Evolutionary conservation across 768 basidiomycete species (phyloP).

Genomic region (Suillus alpinus): DNA sequence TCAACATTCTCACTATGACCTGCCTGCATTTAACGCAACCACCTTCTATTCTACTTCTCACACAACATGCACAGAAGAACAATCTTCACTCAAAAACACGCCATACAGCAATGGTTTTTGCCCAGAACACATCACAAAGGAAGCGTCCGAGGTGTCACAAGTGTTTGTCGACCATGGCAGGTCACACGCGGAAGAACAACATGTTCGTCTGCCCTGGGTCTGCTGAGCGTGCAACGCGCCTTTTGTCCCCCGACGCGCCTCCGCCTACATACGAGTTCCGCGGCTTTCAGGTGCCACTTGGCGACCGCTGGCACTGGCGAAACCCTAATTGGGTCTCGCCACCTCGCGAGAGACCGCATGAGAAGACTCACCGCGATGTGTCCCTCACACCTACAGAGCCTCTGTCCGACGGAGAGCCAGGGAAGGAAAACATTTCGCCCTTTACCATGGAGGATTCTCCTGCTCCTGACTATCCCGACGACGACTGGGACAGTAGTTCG

Average conservation of each 20-base stretch:
- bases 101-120: neutral
- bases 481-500: conserved; percentile 7
- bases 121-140: conserved; percentile 12
- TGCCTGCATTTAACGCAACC: neutral
- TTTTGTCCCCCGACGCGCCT: conserved; percentile 28
- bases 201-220: conserved; percentile 26
- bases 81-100: neutral
- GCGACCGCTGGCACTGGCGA: conserved; percentile 32
- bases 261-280: conserved; percentile 20
- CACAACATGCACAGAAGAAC: conserved; percentile 2
- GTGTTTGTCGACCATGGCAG: conserved; percentile 31
- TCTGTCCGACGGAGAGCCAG: conserved; percentile 17
- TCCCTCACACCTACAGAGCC: conserved; percentile 32
- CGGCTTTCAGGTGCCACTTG: conserved; percentile 26
- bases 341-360: conserved; percentile 18
- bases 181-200: conserved; percentile 31
- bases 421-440: conserved; percentile 1
- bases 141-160: conserved; percentile 35
- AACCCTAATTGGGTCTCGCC: conserved; percentile 35
- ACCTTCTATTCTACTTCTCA: conserved; percentile 3
- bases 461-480: conserved; percentile 6
- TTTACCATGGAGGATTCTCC: neutral
- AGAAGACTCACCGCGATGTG: neutral
- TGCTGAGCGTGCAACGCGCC: conserved; percentile 16
- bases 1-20: conserved; percentile 1